These are phyloP conservation scores for Hirsutella rhossiliensis DNA, from an alignment of 2,329 filamentous ascomycete genomes.

Conservation along the genomic window DNA sequence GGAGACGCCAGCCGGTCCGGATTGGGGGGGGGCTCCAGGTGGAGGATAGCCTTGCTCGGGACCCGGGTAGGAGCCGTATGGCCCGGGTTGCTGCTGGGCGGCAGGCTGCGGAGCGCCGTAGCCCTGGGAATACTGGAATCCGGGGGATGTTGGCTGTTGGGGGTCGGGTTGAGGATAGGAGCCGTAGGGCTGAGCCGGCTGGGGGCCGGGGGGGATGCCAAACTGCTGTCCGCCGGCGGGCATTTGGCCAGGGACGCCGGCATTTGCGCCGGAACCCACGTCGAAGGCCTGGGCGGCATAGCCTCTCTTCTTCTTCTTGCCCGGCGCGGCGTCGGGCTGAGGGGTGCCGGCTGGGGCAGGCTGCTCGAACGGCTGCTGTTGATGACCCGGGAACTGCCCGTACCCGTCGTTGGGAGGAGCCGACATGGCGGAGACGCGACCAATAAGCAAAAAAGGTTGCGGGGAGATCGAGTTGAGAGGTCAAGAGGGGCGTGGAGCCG, in stretches of 20 bases:
- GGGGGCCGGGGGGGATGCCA: conserved; percentile 30
- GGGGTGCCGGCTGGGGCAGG: conserved; percentile 20
- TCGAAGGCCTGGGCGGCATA: conserved; percentile 95
- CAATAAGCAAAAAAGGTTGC: neutral
- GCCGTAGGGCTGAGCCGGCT: conserved; percentile 38
- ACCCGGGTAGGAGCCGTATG: conserved; percentile 19
- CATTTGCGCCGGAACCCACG: conserved; percentile 80
- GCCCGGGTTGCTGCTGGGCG: conserved; percentile 22
- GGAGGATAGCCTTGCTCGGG: conserved; percentile 55
- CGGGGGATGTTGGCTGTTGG: conserved; percentile 21
- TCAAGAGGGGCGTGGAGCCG: conserved; percentile 2
- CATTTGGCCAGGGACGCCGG: conserved; percentile 37
- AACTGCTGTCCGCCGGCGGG: conserved; percentile 29
- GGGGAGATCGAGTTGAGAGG: neutral
- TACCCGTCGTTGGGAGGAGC: conserved; percentile 44
- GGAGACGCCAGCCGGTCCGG: conserved; percentile 38
- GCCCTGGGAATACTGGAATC: conserved; percentile 29
- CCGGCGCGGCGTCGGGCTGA: conserved; percentile 9
- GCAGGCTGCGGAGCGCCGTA: conserved; percentile 32
- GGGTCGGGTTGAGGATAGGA: conserved; percentile 43
- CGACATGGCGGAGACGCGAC: conserved; percentile 34
- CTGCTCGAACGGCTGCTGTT: conserved; percentile 30
- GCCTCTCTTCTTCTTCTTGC: conserved; percentile 81
- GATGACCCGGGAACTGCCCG: conserved; percentile 33
- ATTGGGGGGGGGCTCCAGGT: conserved; percentile 16